Percentiles rank a stretch among this genome's conserved stretches.
Evolutionary conservation across 176 grass and related monocot species (phyloP).

Genomic region (Oryza brachyantha): DNA sequence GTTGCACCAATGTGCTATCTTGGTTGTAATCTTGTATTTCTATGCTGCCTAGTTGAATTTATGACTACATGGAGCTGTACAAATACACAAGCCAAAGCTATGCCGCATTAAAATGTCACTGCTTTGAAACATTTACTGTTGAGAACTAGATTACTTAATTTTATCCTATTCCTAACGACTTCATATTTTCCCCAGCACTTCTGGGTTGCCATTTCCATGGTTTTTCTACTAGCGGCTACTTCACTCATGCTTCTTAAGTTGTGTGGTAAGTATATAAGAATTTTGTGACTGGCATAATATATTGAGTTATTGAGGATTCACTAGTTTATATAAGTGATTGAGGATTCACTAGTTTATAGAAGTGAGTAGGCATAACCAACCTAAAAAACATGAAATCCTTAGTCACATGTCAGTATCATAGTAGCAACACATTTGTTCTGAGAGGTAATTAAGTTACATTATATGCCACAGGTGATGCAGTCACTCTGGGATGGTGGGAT

Average conservation of each 20-base stretch:
- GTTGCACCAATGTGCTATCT: slow-evolving; percentile 5
- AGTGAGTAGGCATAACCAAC: slow-evolving; percentile 20
- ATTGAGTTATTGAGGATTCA: neutral
- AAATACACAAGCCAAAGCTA: neutral
- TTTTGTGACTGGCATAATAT: neutral
- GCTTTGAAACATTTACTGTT: slow-evolving; percentile 7
- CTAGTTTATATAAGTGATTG: slow-evolving; percentile 15
- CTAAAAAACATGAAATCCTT: neutral
- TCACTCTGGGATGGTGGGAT: slow-evolving; percentile 78
- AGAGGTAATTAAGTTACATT: slow-evolving; percentile 27
- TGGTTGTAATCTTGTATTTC: neutral
- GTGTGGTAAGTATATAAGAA: slow-evolving; percentile 66
- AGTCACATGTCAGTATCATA: neutral
- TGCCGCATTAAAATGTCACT: slow-evolving; percentile 3
- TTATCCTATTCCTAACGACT: slow-evolving; percentile 34
- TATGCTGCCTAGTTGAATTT: neutral
- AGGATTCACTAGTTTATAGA: slow-evolving; percentile 9
- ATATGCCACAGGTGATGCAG: slow-evolving; percentile 53
- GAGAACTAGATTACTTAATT: slow-evolving; percentile 8
- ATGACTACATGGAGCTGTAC: neutral
- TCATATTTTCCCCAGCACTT: slow-evolving; percentile 56
- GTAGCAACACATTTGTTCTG: neutral
- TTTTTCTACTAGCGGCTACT: slow-evolving; percentile 72
- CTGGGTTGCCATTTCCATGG: slow-evolving; percentile 81
- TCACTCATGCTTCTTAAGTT: slow-evolving; percentile 75